Base-by-base conservation (phyloP, 1,284 basidiomycete genomes). In the Schizophyllum amplum region DNA sequence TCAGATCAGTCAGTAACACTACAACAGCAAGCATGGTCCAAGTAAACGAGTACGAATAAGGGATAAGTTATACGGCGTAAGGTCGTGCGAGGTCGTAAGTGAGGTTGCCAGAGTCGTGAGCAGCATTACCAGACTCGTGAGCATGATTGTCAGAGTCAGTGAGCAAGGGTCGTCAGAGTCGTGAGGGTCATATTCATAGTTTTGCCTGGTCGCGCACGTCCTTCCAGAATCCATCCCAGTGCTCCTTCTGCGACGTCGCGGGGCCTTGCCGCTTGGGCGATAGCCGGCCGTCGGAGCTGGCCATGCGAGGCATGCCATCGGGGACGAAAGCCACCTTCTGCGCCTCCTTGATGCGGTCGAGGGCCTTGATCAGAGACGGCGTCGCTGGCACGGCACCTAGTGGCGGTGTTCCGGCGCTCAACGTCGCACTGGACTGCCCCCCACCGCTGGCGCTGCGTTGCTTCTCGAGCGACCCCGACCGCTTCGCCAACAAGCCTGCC, bases 361-460 rank as follows among this genome's bases (percentile, higher is more conserved):
- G 67, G 1, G 82, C 83, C 50, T 75, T 75, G 57, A 85, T 78
- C 21, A 85, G 71, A 1, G 83, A 84, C 0, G 83, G 82, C 1
- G 84, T 85, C 23, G 80, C 77, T 1, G 82, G 81, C 0, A 85
- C 77, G 1, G 80, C 67, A 1, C 70, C 69, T 13, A 67, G 62
- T 26, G 68, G 65, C n/a, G 61, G 55, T 11, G 46, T 54, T 24
- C 57, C 60, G 33, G 62, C 51, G 15, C 54, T 56, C 26, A 59
- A 48, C 50, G 57, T 50, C 52, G 60, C 49, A 53, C 53, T 51
- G 9, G 56, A 55, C 3, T 51, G 47, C 47, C 55, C 55, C 46
- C 50, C 55, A 23, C 55, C 55, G 7, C 57, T 62, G 13, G n/a
- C n/a, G n/a, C n/a, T n/a, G n/a, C n/a, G n/a, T n/a, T n/a, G n/a